Evolutionary conservation across 345 rosid genomes (phyloP), one percentile per base, ranked within the genome.

Genomic region (Hevea brasiliensis): DNA sequence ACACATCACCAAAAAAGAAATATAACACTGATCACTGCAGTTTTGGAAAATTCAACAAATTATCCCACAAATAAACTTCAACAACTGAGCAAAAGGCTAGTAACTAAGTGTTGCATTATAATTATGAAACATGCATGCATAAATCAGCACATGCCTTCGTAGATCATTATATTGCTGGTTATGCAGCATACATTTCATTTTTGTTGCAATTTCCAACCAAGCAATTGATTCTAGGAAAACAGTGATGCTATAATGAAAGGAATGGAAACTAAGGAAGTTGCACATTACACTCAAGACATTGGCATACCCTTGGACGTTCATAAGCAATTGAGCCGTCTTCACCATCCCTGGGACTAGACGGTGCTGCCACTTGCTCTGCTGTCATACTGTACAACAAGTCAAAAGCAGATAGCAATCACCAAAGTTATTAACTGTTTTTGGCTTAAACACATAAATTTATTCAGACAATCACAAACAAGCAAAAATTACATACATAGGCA

Each of bases 321-420:
- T 71, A 81, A 60, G 89, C 61, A 62, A 78, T 72, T 64, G 93
- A 64, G 53, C 81, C 83, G 74, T 89, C 94, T 64, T 91, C 99
- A 62, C 96, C 96, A 68, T 91, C 98, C 68, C 90, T 84, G 71
- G 96, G 98, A 85, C 96, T 96, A 50, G 97, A 86, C 69, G 99
- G 98, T 78, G 97, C 84, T 14, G 77, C 73, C 78, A 87, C 81
- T 80, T 80, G 98, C 86, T 96, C 99, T 44, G 84, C 93, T 71
- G 97, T 89, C 99, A 96, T 96, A 85, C 99, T 96, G 91, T 74
- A 72, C 44, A 78, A 47, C 68, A 78, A 71, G 77, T 82, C 63
- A 79, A 68, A 82, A 47, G 20, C 65, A 68, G 53, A 53, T 69
- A 67, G 23, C 54, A 76, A 61, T 42, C n/a, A 14, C 15, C 24